A percentile compares a stretch with the other conserved stretches of the same genome.
These are phyloP conservation scores for Terfezia claveryi DNA, from an alignment of 495 filamentous ascomycete genomes.

Conservation along the genomic window DNA sequence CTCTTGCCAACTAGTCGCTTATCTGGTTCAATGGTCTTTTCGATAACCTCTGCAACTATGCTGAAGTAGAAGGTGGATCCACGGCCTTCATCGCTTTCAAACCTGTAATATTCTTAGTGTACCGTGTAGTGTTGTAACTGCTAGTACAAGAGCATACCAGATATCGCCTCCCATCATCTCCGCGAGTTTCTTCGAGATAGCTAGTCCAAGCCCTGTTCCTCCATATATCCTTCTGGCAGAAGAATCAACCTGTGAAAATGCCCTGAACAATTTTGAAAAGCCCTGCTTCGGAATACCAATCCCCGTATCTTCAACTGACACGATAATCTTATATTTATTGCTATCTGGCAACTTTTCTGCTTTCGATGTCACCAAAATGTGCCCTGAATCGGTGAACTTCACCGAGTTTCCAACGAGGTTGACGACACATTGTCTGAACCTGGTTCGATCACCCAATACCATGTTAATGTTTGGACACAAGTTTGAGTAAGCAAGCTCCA, in stretches of 20 bases:
- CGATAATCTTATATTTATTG: conserved; percentile 10
- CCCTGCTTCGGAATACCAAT: conserved; percentile 17
- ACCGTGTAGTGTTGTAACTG: too few relatives aligned
- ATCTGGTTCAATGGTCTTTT: conserved; percentile 10
- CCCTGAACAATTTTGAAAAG: conserved; percentile 13
- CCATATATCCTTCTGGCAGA: conserved; percentile 18
- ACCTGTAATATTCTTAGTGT: conserved; percentile 3
- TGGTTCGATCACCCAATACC: conserved; percentile 43
- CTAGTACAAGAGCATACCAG: conserved; percentile 4
- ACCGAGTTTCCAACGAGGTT: conserved; percentile 55
- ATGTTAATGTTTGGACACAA: conserved; percentile 37
- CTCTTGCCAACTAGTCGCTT: conserved; percentile 13
- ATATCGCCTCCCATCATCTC: conserved; percentile 21
- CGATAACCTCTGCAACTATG: conserved; percentile 11
- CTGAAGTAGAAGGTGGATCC: conserved; percentile 17
- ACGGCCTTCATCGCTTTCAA: conserved; percentile 16
- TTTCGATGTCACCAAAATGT: conserved; percentile 27
- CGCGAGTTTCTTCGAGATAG: conserved; percentile 19
- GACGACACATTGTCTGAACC: conserved; percentile 44
- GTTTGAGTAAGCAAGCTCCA: conserved; percentile 48
- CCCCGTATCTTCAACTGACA: conserved; percentile 17
- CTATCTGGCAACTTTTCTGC: conserved; percentile 5
- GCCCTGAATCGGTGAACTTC: conserved; percentile 44
- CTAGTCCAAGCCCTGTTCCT: conserved; percentile 16
- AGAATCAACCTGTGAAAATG: conserved; percentile 19